Base-by-base conservation (phyloP, 2,329 filamentous ascomycete species). In the Apiospora kogelbergensis region DNA sequence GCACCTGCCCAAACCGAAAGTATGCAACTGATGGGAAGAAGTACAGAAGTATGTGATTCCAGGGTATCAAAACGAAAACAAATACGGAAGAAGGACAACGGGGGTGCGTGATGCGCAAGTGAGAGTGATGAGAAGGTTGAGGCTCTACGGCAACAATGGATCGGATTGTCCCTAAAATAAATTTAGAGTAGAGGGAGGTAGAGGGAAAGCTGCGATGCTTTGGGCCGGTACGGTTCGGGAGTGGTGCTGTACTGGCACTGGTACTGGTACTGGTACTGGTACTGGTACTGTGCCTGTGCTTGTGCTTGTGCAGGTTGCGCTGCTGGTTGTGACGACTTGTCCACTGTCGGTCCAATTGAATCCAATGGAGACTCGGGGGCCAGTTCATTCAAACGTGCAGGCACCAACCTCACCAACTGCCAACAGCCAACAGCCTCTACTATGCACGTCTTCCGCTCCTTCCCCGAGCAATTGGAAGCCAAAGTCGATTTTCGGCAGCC, bases 61-160 rank as follows among this genome's bases (percentile, higher is more conserved):
- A 42, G 63, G 63, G 63, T 65, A 65, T 65, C 63, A 44, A 65
- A 42, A 44, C 63, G 41, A 65, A 65, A 65, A 65, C 63, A 60
- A 60, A 60, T 33, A 60, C 30, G 48, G 48, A 37, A 60, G 30
- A 37, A 60, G 30, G 30, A 30, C 53, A 60, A 60, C 30, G 53
- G 30, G 48, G 48, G 33, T 57, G 48, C 48, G 48, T 60, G 53
- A 60, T n/a, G 53, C 53, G 53, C 53, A 60, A 60, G 53, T 60
- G 53, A 60, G 6, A 5, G 53, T 60, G 53, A 60, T 60, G 53
- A n/a, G 53, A 60, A 60, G 53, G 53, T 37, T 60, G 53, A 26
- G 53, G 53, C 53, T 60, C 53, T 60, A 33, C 53, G 20, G 37
- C 53, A 60, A 60, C 53, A 60, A 60, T 33, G 53, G 53, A 60